Conservation (phyloP, 805 yeast genomes). For the Starmerella khaoyaiensis region DNA sequence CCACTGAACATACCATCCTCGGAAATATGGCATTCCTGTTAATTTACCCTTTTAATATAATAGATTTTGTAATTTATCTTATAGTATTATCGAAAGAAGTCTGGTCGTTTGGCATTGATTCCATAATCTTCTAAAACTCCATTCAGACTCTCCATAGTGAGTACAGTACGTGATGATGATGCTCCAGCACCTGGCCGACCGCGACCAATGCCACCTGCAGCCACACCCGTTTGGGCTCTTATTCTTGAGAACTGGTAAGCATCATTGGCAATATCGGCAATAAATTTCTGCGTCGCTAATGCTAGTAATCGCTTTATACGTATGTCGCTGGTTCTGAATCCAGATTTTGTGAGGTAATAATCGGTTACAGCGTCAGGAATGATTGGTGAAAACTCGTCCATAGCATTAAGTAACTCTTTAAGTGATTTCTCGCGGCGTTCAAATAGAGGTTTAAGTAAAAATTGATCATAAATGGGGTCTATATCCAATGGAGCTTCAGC, state of each 20-base stretch:
- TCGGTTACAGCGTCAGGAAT: constrained; percentile 96
- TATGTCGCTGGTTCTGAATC: constrained; percentile 66
- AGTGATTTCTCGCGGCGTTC: constrained; percentile 30
- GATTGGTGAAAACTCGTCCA: constrained; percentile 91
- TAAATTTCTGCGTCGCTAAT: constrained; percentile 88
- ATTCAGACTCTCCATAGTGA: constrained; percentile 86
- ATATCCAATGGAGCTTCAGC: constrained; percentile 5
- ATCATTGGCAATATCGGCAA: constrained; percentile 88
- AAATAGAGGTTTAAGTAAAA: constrained; percentile 20
- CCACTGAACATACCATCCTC: too few relatives aligned
- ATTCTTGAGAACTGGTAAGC: constrained; percentile 93
- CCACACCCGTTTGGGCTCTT: constrained; percentile 62
- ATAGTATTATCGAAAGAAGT: constrained; percentile 69
- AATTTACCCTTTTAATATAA: too few relatives aligned
- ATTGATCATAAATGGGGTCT: constrained; percentile 20
- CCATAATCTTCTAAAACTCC: constrained; percentile 91
- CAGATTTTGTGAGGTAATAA: constrained; percentile 74
- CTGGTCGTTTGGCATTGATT: constrained; percentile 79
- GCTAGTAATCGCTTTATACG: constrained; percentile 76
- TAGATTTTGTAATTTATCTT: too few relatives aligned
- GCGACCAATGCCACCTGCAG: constrained; percentile 20
- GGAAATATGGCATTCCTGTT: too few relatives aligned
- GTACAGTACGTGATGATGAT: constrained; percentile 44
- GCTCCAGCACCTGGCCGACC: constrained; percentile 26
- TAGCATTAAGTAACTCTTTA: constrained; percentile 68